phyloP scores from a whole-genome alignment of 306 rosid species.

The Cicer pinnatifidum region DNA sequence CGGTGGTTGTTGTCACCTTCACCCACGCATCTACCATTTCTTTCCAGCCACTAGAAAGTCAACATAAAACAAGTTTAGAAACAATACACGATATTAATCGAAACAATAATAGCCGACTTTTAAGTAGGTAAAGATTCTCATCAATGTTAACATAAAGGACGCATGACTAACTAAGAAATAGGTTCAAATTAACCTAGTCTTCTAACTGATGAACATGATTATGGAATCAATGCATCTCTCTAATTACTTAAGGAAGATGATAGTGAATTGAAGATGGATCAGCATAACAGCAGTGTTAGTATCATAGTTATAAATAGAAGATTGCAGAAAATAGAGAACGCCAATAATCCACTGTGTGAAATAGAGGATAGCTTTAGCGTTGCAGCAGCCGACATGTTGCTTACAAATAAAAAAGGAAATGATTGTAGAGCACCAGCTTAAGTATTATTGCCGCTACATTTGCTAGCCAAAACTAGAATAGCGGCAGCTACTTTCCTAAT shows the following conservation, averaged over 20 bases:
- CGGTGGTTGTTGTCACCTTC: conserved; percentile 52
- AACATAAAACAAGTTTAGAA: conserved; percentile 40
- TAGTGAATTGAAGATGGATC: conserved; percentile 1
- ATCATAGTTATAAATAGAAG: too few relatives aligned
- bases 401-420: too few relatives aligned
- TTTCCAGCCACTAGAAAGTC: conserved; percentile 73
- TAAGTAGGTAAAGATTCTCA: conserved; percentile 11
- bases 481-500: too few relatives aligned
- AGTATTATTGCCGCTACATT: too few relatives aligned
- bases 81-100: background rate
- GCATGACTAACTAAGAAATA: conserved; percentile 25
- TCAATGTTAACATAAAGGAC: conserved; percentile 6
- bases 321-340: too few relatives aligned
- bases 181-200: conserved; percentile 23
- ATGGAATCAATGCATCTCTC: background rate
- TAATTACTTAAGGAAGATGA: conserved; percentile 1
- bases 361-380: too few relatives aligned
- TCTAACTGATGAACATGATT: background rate
- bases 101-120: conserved; percentile 24
- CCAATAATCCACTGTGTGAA: too few relatives aligned
- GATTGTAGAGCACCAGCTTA: too few relatives aligned
- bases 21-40: conserved; percentile 84
- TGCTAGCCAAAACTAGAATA: too few relatives aligned
- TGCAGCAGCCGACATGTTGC: too few relatives aligned
- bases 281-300: background rate